Evolutionary conservation across 805 yeast genomes (phyloP).

Genomic region (Cyberlindnera petersonii): DNA sequence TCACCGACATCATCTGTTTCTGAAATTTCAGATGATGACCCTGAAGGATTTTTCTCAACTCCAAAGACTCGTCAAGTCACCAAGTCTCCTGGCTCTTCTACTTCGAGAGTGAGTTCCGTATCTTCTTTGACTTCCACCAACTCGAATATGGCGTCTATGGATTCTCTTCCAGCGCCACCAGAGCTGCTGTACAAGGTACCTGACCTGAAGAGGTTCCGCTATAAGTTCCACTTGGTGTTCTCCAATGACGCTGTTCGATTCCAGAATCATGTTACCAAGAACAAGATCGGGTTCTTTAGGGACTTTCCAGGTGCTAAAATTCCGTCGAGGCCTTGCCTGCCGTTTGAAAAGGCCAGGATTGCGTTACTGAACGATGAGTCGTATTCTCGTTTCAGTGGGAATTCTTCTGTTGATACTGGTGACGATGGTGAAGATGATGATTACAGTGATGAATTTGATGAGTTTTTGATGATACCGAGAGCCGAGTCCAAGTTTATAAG

Average conservation of each 20-base stretch:
- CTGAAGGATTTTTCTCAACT: constrained; percentile 1
- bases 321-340: constrained; percentile 14
- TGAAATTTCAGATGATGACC: constrained; percentile 24
- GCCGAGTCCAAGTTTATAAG: background rate
- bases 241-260: constrained; percentile 36
- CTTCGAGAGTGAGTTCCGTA: constrained; percentile 8
- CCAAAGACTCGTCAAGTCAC: constrained; percentile 1
- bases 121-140: constrained; percentile 5
- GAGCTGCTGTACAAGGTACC: constrained; percentile 43
- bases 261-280: constrained; percentile 27
- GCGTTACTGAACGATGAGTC: constrained; percentile 5
- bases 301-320: background rate
- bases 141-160: constrained; percentile 19
- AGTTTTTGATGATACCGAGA: constrained; percentile 14
- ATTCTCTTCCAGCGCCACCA: constrained; percentile 37
- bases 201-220: constrained; percentile 42
- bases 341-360: constrained; percentile 11
- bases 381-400: constrained; percentile 1
- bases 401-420: constrained; percentile 16
- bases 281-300: constrained; percentile 20
- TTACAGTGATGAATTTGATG: constrained; percentile 17
- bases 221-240: constrained; percentile 42
- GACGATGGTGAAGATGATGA: constrained; percentile 19
- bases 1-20: constrained; percentile 23
- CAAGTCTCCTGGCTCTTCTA: constrained; percentile 8